These are phyloP conservation scores for Alternaria sp. DNA, from an alignment of 2,329 filamentous ascomycete genomes.

Conservation along the genomic window DNA sequence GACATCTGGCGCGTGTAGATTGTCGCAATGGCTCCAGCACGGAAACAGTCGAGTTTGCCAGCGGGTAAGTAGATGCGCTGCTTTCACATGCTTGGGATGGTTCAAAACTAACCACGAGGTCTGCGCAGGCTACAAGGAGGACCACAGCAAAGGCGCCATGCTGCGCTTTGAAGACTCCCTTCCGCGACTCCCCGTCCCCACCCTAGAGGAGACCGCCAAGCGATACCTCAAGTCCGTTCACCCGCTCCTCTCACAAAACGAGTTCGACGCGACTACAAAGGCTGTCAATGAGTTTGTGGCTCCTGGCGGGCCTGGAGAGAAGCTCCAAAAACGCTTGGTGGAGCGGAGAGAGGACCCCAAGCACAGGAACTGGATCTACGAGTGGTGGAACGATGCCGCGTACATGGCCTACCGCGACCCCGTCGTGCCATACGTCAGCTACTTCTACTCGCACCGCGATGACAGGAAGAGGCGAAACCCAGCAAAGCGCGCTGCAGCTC, in stretches of 20 bases:
- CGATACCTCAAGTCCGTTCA: slow-evolving; percentile 82
- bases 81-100: slow-evolving; percentile 20
- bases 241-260: slow-evolving; percentile 71
- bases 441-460: slow-evolving; percentile 98
- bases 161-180: slow-evolving; percentile 87
- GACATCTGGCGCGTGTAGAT: slow-evolving; percentile 28
- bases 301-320: slow-evolving; percentile 81
- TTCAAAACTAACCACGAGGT: slow-evolving; percentile 1
- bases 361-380: slow-evolving; percentile 90
- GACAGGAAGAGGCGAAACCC: slow-evolving; percentile 87
- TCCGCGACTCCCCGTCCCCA: slow-evolving; percentile 77
- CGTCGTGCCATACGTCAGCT: slow-evolving; percentile 96
- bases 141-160: slow-evolving; percentile 79
- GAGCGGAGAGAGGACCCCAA: slow-evolving; percentile 80
- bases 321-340: slow-evolving; percentile 85
- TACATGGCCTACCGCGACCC: slow-evolving; percentile 95
- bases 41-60: slow-evolving; percentile 55
- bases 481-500: slow-evolving; percentile 88
- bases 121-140: slow-evolving; percentile 74
- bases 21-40: slow-evolving; percentile 43
- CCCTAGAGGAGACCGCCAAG: slow-evolving; percentile 79
- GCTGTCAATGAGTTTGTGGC: slow-evolving; percentile 88
- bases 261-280: slow-evolving; percentile 76
- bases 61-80: slow-evolving; percentile 46
- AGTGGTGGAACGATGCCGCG: slow-evolving; percentile 98